phyloP scores from a whole-genome alignment of 2,329 filamentous ascomycete genomes.

The Aspergillus caelatus region DNA sequence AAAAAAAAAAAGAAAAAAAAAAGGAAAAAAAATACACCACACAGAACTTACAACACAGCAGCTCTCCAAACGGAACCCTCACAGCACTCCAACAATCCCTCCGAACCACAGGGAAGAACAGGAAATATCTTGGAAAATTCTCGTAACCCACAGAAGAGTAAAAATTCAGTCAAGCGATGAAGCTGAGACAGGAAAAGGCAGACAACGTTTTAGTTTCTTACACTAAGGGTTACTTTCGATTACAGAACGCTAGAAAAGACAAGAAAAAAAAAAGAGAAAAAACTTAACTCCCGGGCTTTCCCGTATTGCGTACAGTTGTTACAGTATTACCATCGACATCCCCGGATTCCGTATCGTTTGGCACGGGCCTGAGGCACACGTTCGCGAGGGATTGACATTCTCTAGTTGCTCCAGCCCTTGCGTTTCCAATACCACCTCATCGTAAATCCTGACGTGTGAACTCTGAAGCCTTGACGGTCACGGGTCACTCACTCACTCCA shows the following conservation, averaged over 20 bases:
- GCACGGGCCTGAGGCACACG: constrained; percentile 23
- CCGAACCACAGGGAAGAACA: constrained; percentile 21
- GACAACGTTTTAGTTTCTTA: neutral
- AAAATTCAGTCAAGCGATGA: constrained; percentile 18
- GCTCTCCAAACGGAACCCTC: constrained; percentile 20
- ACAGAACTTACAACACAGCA: constrained; percentile 18
- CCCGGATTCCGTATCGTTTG: constrained; percentile 22
- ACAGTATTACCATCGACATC: constrained; percentile 1
- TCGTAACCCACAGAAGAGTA: constrained; percentile 12
- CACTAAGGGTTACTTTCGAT: constrained; percentile 10
- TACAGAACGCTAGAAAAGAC: constrained; percentile 24
- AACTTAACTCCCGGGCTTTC: constrained; percentile 42
- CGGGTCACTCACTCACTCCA: no score
- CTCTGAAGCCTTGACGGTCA: neutral
- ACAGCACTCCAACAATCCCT: constrained; percentile 29
- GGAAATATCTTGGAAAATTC: neutral
- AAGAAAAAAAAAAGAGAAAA: constrained; percentile 17
- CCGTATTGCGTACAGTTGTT: constrained; percentile 42
- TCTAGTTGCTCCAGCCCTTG: neutral
- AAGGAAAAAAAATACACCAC: constrained; percentile 15
- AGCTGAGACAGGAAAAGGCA: constrained; percentile 16
- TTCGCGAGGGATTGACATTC: constrained; percentile 13
- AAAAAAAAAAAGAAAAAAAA: constrained; percentile 10
- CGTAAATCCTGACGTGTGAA: neutral
- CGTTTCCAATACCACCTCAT: neutral